Base-by-base conservation (phyloP, 176 grass and related monocot species). In the Canna indica region DNA sequence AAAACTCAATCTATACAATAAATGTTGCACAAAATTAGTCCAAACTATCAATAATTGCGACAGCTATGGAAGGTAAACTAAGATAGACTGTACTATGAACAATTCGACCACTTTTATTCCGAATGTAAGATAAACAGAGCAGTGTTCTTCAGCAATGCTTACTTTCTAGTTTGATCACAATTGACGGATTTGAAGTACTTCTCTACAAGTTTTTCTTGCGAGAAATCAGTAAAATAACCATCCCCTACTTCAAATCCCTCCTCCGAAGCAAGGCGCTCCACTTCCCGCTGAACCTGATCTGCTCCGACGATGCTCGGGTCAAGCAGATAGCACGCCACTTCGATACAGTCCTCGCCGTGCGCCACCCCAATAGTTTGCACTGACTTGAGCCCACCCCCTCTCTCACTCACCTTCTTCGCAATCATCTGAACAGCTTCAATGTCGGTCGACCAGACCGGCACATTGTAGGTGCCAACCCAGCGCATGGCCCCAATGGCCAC, bases 381-480 rank as follows among this genome's bases (percentile, higher is more conserved):
- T 25, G 81, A 85, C 3, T 20, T 17, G 35, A 96, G 81, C 11
- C 92, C 88, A 33, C 88, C 92, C 59, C 88, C 85, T 61, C 81
- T 79, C 71, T 90, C 83, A 65, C 92, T 91, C 28, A 91, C 82
- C 30, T 25, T 77, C 5, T 76, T 76, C 1, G 88, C 92, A 30
- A 96, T 82, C 26, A 72, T 76, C 58, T 48, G 67, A 26, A 77
- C 83, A 15, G 76, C 81, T 24, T 75, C 77, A 13, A 86, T 74
- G 60, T 91, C 79, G 1, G 64, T 63, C 0, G 80, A 68, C 75
- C 65, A 32, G 52, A 91, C 47, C 0, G 88, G 92, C 26, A 96
- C 81, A 50, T 91, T 89, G 69, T 88, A 96, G 78, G 81, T 96
- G 81, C 83, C 92, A 5, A 91, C 88, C 88, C 88, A 91, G 0